Percentiles rank a stretch among this genome's conserved stretches.
phyloP scores from a whole-genome alignment of 108 stramenopile species.

The Fragilariopsis cylindrus region DNA sequence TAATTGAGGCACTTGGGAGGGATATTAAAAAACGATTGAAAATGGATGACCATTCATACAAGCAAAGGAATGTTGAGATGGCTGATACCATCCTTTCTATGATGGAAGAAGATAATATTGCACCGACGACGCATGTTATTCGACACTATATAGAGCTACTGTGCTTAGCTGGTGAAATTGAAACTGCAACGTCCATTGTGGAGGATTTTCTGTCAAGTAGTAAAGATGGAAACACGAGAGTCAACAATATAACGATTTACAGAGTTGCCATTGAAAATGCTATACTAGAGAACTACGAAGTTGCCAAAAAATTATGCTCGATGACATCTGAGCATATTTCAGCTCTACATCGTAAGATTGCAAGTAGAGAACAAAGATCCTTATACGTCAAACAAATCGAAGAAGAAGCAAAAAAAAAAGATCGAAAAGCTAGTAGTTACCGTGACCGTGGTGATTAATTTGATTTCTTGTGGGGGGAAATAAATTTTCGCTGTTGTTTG shows the following conservation, averaged over 20 bases:
- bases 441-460: too few species aligned
- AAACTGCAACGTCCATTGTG: conserved; percentile 39
- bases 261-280: conserved; percentile 35
- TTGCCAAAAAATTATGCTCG: conserved; percentile 28
- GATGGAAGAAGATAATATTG: conserved; percentile 59
- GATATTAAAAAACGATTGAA: conserved; percentile 15
- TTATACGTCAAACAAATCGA: background rate
- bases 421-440: too few species aligned
- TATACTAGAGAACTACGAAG: conserved; percentile 29
- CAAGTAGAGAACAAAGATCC: conserved; percentile 26
- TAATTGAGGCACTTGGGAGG: conserved; percentile 60
- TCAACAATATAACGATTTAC: conserved; percentile 41
- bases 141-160: conserved; percentile 48
- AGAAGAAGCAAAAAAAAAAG: background rate
- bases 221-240: background rate
- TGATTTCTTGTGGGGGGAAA: too few species aligned
- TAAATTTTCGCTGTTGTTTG: too few species aligned
- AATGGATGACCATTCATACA: background rate
- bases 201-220: conserved; percentile 14
- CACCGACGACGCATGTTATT: conserved; percentile 37
- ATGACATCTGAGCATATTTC: conserved; percentile 23
- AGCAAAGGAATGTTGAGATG: conserved; percentile 26
- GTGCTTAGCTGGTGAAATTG: conserved; percentile 34
- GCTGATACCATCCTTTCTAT: conserved; percentile 36
- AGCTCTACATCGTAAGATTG: conserved; percentile 27